These are phyloP conservation scores for Coemansia sp. DNA, from an alignment of 192 early-diverging fungal species.

Conservation along the genomic window DNA sequence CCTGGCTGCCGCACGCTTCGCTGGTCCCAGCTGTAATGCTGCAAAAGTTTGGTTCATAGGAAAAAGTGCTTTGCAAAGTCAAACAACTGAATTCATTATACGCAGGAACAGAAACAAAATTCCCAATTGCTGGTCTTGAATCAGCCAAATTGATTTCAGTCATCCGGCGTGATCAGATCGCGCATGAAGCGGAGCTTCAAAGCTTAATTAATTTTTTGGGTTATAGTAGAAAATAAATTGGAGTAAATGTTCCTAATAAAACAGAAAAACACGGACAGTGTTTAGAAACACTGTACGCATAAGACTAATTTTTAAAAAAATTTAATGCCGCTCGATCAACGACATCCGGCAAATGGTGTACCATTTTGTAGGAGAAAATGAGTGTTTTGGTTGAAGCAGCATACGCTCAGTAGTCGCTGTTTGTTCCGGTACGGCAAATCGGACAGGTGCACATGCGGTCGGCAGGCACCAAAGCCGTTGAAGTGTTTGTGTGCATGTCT, in stretches of 20 bases:
- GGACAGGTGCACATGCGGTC: slow-evolving; percentile 52
- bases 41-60: slow-evolving; percentile 41
- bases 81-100: neutral
- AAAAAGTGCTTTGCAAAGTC: neutral
- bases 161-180: neutral
- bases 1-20: neutral
- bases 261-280: neutral
- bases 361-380: neutral
- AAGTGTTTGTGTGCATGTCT: neutral
- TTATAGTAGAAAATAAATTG: neutral
- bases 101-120: neutral
- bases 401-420: slow-evolving; percentile 22
- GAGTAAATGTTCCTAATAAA: neutral
- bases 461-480: neutral
- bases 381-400: neutral
- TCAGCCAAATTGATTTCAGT: neutral
- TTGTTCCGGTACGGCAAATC: slow-evolving; percentile 36
- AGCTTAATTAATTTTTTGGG: neutral
- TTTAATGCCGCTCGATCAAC: neutral
- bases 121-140: neutral
- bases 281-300: neutral
- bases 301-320: neutral
- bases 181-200: neutral
- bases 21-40: slow-evolving; percentile 5
- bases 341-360: neutral